Evolutionary conservation across 306 rosid genomes (phyloP), one percentile per base, ranked within the genome.

Genomic region (Lotus japonicus): DNA sequence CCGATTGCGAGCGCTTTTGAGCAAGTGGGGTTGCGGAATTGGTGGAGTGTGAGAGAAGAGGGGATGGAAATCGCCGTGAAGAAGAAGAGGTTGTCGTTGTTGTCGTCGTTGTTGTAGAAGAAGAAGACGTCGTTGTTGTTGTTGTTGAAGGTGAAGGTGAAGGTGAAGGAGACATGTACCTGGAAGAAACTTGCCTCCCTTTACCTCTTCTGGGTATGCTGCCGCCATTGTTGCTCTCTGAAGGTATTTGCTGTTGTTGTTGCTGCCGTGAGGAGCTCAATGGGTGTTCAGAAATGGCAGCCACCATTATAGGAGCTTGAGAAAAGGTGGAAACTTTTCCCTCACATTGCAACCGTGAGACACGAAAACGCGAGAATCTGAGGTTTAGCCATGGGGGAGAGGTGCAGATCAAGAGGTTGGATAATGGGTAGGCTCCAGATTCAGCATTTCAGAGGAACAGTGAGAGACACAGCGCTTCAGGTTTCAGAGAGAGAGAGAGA

Each of bases 131-230:
- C 0, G 95, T 2, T 10, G 90, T 4, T 1, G 68, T 6, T 0
- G 73, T 55, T 0, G 78, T 46, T 0, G 79, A 83, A 35, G 89
- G 82, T 6, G 97, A 85, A 11, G 88, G 82, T 6, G 97, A 85
- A 11, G 94, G 88, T 5, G 96, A 89, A 17, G 92, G 91, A 19
- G 99, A 90, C 97, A 95, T 83, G 73, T 90, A 95, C 88, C 97
- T 95, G 11, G 99, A 95, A 69, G 97, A 87, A 14, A 95, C 97
- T 55, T 86, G 91, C 3, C 95, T 73, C 9, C 97, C 96, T 66
- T 91, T 84, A 17, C 85, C 90, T 74, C 86, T 83, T 59, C 87
- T 83, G 10, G 77, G 81, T 8, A 74, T 31, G 59, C 35, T 48
- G 51, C 88, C 91, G 51, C 88, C 92, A 86, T 92, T 91, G 80